Conservation (phyloP, 1,284 basidiomycete species). For the Sporisorium iseilematis-ciliati region DNA sequence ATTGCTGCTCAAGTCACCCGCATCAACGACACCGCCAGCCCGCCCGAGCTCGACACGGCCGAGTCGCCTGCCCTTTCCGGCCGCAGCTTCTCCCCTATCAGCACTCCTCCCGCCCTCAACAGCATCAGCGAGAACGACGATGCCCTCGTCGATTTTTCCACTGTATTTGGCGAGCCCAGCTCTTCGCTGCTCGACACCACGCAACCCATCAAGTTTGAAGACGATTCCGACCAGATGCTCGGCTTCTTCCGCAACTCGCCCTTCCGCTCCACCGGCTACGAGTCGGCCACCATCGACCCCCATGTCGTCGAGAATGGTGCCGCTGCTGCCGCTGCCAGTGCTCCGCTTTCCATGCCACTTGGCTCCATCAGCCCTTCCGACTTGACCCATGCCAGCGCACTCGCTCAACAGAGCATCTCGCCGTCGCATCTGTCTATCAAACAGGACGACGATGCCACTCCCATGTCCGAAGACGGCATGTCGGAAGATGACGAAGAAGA, state of each 20-base stretch:
- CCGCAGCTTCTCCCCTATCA: constrained; percentile 38
- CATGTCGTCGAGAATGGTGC: constrained; percentile 40
- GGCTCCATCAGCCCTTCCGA: constrained; percentile 26
- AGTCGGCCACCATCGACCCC: constrained; percentile 51
- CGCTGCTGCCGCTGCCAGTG: not conserved
- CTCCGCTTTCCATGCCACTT: constrained; percentile 20
- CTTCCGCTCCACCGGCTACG: constrained; percentile 36
- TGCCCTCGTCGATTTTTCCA: constrained; percentile 32
- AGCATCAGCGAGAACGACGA: constrained; percentile 26
- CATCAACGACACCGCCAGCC: constrained; percentile 15
- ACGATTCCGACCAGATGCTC: constrained; percentile 33
- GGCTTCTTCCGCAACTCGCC: constrained; percentile 46
- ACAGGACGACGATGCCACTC: constrained; percentile 16
- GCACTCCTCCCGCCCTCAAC: constrained; percentile 33
- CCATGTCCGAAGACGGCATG: constrained; percentile 52
- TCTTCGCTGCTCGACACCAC: constrained; percentile 19
- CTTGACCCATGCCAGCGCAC: not conserved
- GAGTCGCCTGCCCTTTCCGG: constrained; percentile 44
- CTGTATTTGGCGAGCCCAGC: constrained; percentile 34
- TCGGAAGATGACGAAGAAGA: constrained; percentile 48
- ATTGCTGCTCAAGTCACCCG: not conserved
- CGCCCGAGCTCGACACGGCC: constrained; percentile 39
- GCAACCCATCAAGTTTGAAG: constrained; percentile 34
- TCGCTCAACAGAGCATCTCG: constrained; percentile 5
- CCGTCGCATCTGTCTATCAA: constrained; percentile 7